phyloP scores from a whole-genome alignment of 345 rosid genomes.

The Bretschneidera sinensis region DNA sequence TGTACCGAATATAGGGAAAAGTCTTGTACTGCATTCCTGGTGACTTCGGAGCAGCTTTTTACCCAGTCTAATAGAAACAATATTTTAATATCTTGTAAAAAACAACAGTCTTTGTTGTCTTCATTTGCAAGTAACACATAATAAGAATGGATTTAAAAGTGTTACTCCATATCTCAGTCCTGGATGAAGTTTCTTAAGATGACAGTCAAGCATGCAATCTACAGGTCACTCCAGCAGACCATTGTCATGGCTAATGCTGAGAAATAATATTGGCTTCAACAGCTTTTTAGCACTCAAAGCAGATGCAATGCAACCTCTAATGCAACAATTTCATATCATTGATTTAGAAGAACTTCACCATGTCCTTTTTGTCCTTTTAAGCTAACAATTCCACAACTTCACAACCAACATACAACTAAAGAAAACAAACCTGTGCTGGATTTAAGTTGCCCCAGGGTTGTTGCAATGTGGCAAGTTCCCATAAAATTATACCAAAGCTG shows the following conservation, averaged over 20 bases:
- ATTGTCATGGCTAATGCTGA: not conserved
- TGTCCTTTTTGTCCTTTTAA: too few relatives aligned
- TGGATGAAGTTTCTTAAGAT: not conserved
- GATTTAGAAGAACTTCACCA: too few relatives aligned
- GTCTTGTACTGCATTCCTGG: too few relatives aligned
- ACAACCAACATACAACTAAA: not conserved
- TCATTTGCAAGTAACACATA: not conserved
- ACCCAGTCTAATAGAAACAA: not conserved
- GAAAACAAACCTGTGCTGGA: conserved; percentile 84
- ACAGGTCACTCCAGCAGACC: not conserved
- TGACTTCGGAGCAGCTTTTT: too few relatives aligned
- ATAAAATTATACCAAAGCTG: conserved; percentile 94
- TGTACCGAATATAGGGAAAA: too few relatives aligned
- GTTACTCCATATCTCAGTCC: too few relatives aligned
- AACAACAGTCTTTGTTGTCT: not conserved
- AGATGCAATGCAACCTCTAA: too few relatives aligned
- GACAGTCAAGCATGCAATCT: not conserved
- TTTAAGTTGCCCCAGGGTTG: conserved; percentile 96
- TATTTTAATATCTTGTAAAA: not conserved
- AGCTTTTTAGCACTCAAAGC: too few relatives aligned
- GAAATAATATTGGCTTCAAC: too few relatives aligned
- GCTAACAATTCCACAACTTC: too few relatives aligned
- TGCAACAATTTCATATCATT: too few relatives aligned
- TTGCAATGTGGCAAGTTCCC: conserved; percentile 96
- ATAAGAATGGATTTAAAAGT: too few relatives aligned